Conservation (phyloP, 805 yeast species). For the Pichia cephalocereana region DNA sequence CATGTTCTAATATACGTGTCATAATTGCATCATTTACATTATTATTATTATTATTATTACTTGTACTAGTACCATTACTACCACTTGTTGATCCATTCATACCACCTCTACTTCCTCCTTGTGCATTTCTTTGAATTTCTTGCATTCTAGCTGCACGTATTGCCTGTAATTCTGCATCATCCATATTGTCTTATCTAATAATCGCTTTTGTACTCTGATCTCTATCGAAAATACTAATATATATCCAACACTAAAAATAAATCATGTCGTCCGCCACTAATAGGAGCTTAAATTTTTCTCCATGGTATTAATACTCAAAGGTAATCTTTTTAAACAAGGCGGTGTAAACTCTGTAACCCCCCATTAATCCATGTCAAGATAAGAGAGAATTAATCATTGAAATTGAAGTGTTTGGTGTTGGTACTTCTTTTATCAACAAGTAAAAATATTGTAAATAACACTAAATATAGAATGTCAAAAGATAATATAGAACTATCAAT, state of each 20-base stretch:
- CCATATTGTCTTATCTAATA: constrained; percentile 51
- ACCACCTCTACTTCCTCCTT: constrained; percentile 16
- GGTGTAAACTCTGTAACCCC: no score
- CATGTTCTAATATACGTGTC: constrained; percentile 67
- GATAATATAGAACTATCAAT: constrained; percentile 3
- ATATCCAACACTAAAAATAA: no score
- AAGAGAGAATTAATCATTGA: no score
- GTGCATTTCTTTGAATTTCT: constrained; percentile 60
- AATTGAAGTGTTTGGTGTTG: no score
- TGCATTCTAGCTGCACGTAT: constrained; percentile 87
- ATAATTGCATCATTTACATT: constrained; percentile 28
- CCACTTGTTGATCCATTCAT: constrained; percentile 2
- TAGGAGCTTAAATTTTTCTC: no score
- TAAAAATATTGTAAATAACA: no score
- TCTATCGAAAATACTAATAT: no score
- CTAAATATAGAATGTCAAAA: background rate
- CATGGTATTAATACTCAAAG: no score
- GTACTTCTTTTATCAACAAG: background rate
- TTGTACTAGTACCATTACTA: background rate
- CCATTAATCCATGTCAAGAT: no score
- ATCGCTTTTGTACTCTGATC: no score
- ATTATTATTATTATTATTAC: constrained; percentile 7
- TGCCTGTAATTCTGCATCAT: constrained; percentile 78
- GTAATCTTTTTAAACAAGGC: no score
- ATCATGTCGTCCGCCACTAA: no score